A percentile compares a stretch with the other conserved stretches of the same genome.
Conservation (phyloP, 2,329 filamentous ascomycete genomes). For the Fusarium sacchari region DNA sequence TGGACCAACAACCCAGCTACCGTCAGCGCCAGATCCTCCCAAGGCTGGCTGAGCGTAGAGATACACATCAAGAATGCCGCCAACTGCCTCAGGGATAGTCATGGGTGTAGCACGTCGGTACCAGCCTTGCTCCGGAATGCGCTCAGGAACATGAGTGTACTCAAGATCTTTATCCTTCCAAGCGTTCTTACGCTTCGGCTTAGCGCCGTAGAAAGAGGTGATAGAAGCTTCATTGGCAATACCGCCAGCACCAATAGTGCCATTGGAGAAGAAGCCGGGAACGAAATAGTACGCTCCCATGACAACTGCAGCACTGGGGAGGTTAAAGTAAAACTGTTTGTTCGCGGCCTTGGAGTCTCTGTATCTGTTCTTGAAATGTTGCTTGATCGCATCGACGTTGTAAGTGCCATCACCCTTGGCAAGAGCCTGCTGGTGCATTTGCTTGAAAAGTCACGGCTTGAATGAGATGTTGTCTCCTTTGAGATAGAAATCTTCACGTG, state of each 20-base stretch:
- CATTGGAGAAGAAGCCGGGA: conserved; percentile 30
- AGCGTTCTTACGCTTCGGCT: conserved; percentile 7
- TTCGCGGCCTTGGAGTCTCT: conserved; percentile 14
- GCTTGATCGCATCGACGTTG: conserved; percentile 20
- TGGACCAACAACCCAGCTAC: conserved; percentile 13
- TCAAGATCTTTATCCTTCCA: conserved; percentile 22
- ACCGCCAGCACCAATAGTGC: conserved; percentile 19
- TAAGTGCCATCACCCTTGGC: conserved; percentile 26
- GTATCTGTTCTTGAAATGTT: conserved; percentile 30
- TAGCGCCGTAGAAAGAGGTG: conserved; percentile 26
- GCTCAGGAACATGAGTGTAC: conserved; percentile 23
- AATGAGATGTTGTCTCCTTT: conserved; percentile 26
- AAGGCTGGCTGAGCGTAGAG: conserved; percentile 15
- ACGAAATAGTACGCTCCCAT: conserved; percentile 31
- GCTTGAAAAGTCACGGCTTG: conserved; percentile 12
- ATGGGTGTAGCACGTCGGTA: conserved; percentile 24
- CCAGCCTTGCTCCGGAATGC: conserved; percentile 25
- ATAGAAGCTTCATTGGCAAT: conserved; percentile 27
- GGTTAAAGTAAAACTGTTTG: conserved; percentile 28
- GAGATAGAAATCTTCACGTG: conserved; percentile 23
- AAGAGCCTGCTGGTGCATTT: conserved; percentile 20
- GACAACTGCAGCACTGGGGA: conserved; percentile 9
- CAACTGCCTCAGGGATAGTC: conserved; percentile 20
- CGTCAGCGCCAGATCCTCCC: conserved; percentile 17
- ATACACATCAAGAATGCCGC: conserved; percentile 20